Evolutionary conservation across 805 yeast genomes (phyloP), one percentile per base, ranked within the genome.

Genomic region (Ogataea neopini): DNA sequence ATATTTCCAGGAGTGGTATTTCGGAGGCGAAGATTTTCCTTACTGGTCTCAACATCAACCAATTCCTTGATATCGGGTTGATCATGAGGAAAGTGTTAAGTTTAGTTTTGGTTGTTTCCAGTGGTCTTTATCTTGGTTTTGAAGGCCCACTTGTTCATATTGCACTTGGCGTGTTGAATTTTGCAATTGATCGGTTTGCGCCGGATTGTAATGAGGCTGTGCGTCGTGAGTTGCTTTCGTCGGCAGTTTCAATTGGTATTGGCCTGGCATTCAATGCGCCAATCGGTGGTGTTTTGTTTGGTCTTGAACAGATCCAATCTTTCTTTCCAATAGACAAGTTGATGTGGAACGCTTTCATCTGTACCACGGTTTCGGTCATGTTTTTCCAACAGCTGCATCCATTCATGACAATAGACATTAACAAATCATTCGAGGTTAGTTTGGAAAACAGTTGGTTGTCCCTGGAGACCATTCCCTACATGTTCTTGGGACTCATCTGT

Each of bases 101-200:
- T 2, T 67, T 88, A 40, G 69, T 81, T 5, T 66, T 86, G 40
- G 83, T 84, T 13, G 83, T 86, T 4, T 82, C 90, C 18, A 79
- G 88, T 1, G 96, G 96, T 0, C 59, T 88, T 2, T 86, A 92
- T 88, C 74, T 86, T 6, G 96, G 96, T 6, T 83, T 81, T 59
- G 96, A 88, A 58, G 96, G 96, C 1, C 96, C 96, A 0, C 63
- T 89, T 45, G 91, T 87, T 20, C 96, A 89, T 63, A 78, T 88
- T 3, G 76, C 92, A 0, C 80, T 87, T 54, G 80, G 87, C 52
- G 69, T 81, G 58, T 67, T 83, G 54, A 64, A 67, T 52, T 32
- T 67, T 46, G 45, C 76, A 7, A 62, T 77, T 39, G 57, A 63
- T 15, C 43, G 57, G 3, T 62, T 70, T 43, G 64, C 71, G 3